Base-by-base conservation (phyloP, 1,139 yeast species). In the Arxiozyma telluris region DNA sequence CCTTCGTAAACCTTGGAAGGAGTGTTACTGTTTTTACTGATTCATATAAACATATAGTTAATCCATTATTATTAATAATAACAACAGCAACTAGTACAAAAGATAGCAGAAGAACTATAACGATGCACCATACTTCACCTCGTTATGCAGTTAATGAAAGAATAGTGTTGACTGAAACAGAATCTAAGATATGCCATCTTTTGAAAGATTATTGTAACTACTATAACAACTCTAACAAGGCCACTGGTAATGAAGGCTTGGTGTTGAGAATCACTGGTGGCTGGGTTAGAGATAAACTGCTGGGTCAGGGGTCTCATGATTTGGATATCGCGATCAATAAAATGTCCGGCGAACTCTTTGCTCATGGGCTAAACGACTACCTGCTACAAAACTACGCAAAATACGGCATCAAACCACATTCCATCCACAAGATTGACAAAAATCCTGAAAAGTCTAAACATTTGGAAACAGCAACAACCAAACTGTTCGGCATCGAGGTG, bases 401-500 rank as follows among this genome's bases (percentile, higher is more conserved):
- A 39, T 74, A 77, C 54, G 81, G 80, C 17, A 66, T 78, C 41
- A 71, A 73, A 25, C 73, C 81, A 21, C 73, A 75, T 51, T 61
- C 67, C 2, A 78, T 90, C 41, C 96, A 91, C 67, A 88, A 87
- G 55, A 90, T 93, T 58, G 91, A 87, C 59, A 83, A 83, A 68
- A 93, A 94, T 68, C 98, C 98, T 0, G 97, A 87, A 59, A 91
- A 91, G 69, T 87, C 96, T 1, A 94, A 93, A 71, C 99, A 93
- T 72, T 73, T 93, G 61, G 99, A 94, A 65, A 94, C 98, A 0
- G 95, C 98, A 47, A 93, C 98, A 8, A 90, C 97, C 2, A 85
- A 82, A 63, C 71, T 93, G 22, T 87, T 79, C 66, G 95, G 84
- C 0, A 70, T 85, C 30, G 96, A 89, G 62, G 80, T 93, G 51